Percentiles rank a stretch among this genome's conserved stretches.
Evolutionary conservation across 495 filamentous ascomycete genomes (phyloP).

Genomic region (Podospora appendiculata): DNA sequence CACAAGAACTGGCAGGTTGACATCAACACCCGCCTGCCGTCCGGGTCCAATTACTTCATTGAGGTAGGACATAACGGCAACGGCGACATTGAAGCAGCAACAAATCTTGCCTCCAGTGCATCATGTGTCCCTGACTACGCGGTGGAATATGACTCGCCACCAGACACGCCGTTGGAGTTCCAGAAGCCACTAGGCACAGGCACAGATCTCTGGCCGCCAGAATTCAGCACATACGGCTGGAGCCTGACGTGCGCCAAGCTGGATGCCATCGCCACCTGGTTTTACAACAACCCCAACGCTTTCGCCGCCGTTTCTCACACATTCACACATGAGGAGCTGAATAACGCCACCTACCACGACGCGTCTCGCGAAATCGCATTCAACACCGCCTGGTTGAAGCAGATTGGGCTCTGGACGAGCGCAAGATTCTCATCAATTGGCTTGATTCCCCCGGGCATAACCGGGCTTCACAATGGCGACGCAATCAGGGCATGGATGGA

Average conservation of each 20-base stretch:
- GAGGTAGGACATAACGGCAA: constrained; percentile 58
- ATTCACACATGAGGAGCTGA: constrained; percentile 52
- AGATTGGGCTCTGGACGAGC: constrained; percentile 37
- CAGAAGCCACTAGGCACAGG: constrained; percentile 51
- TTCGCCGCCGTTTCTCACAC: constrained; percentile 56
- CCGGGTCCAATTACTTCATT: constrained; percentile 47
- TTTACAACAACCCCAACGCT: constrained; percentile 42
- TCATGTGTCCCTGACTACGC: constrained; percentile 11
- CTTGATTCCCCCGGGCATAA: constrained; percentile 57
- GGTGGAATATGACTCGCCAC: constrained; percentile 27
- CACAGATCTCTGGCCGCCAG: constrained; percentile 44
- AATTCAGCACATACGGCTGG: constrained; percentile 41
- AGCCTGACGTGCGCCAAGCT: constrained; percentile 35
- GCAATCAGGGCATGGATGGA: constrained; percentile 51
- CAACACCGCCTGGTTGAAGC: constrained; percentile 52
- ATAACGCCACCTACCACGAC: constrained; percentile 55
- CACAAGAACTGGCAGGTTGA: constrained; percentile 41
- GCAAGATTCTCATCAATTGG: constrained; percentile 41
- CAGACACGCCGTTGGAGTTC: constrained; percentile 47
- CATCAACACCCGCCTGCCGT: constrained; percentile 46
- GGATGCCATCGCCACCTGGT: constrained; percentile 46
- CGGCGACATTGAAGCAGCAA: constrained; percentile 46
- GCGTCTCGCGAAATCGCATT: constrained; percentile 49
- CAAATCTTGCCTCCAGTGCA: constrained; percentile 9
- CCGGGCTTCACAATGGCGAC: constrained; percentile 58